Evolutionary conservation across 108 stramenopile species (phyloP), one percentile per base, ranked within the genome.

Genomic region (Aurantiochytrium sp.): DNA sequence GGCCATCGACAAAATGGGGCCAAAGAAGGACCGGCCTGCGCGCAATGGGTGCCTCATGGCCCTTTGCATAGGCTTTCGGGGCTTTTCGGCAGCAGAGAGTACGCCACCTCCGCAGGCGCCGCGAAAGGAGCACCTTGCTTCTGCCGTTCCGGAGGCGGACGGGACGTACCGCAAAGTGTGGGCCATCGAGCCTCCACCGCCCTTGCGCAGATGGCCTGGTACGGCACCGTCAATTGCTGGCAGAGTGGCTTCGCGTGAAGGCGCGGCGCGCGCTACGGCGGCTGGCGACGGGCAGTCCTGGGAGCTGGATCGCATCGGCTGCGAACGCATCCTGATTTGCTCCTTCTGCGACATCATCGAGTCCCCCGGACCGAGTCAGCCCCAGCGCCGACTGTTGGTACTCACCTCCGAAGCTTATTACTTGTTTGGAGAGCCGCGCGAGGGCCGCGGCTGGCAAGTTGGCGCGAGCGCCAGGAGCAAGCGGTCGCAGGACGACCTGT

Each of bases 391-490:
- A 12, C 73, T 81, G 19, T 48, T 81, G 30, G 73, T 81, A 24
- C 45, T 81, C 42, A 81, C 73, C 30, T 81, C 73, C 12, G 73
- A 81, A 24, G 73, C 73, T 21, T 81, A 81, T 24, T 81, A 81
- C 45, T 24, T 81, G 6, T 81, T 48, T 1, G 39, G 17, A 1
- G 73, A 81, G 73, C 73, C 73, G 10, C 73, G 30, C 6, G 73
- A 41, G 12, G 73, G 73, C 27, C 45, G 27, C 24, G 73, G 73
- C 8, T 81, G 73, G 73, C 36, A 81, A 48, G 39, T 81, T 24
- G 42, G 39, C 30, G 1, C 2, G 12, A 81, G 73, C 30, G 39
- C 45, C 42, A 24, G 8, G 45, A 2, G 21, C 36, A 6, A 21
- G 45, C 39, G 12, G 6, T 27, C 42, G n/a, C n/a, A 41, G 12